Conservation (phyloP, 371 early-diverging fungal species). For the Rhizopus delemar region DNA sequence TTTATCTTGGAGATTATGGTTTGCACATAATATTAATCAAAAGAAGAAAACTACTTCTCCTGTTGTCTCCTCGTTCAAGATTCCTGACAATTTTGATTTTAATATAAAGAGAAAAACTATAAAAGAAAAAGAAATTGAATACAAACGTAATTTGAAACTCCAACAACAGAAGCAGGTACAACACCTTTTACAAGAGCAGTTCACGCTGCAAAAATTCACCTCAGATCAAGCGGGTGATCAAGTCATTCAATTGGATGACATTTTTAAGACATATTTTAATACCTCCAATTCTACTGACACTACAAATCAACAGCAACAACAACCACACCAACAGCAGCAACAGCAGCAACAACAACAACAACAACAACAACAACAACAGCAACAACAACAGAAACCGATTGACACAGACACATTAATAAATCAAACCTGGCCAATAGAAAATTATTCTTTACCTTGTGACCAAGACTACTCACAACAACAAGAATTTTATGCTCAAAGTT, state of each 20-base stretch:
- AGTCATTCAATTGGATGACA: slow-evolving; percentile 45
- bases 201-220: slow-evolving; percentile 46
- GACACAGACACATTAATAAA: background rate
- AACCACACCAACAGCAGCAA: background rate
- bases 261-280: slow-evolving; percentile 28
- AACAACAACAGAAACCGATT: background rate
- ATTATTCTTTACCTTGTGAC: background rate
- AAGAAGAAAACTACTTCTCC: slow-evolving; percentile 13
- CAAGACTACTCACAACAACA: background rate
- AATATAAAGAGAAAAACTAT: slow-evolving; percentile 12
- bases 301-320: background rate
- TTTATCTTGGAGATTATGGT: slow-evolving; percentile 86
- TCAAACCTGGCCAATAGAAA: background rate
- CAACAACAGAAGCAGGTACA: slow-evolving; percentile 27
- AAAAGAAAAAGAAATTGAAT: slow-evolving; percentile 20
- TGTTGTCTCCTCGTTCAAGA: slow-evolving; percentile 15
- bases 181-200: slow-evolving; percentile 25
- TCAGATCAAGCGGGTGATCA: slow-evolving; percentile 52
- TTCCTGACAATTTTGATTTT: slow-evolving; percentile 32
- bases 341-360: background rate
- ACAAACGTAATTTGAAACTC: slow-evolving; percentile 15
- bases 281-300: background rate
- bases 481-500: slow-evolving; percentile 3
- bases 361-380: slow-evolving; percentile 2
- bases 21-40: slow-evolving; percentile 67